phyloP scores from a whole-genome alignment of 140 eudicot species.

The Ambrosia hybrid region DNA sequence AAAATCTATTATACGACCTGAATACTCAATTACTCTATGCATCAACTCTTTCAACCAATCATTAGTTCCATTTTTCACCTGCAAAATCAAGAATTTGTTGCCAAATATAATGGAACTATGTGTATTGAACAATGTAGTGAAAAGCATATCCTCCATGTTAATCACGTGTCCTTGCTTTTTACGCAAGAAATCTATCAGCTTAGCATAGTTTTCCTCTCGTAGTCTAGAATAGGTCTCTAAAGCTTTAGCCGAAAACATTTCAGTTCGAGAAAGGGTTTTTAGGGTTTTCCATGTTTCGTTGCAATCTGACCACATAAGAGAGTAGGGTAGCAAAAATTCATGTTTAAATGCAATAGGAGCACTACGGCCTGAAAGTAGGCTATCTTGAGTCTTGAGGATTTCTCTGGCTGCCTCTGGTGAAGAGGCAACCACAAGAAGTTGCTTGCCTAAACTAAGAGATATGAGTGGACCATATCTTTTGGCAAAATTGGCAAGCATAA shows the following conservation, averaged over 20 bases:
- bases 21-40: background rate
- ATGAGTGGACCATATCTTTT: background rate
- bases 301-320: background rate
- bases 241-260: slow-evolving; percentile 5
- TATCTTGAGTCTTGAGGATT: slow-evolving; percentile 1
- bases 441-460: background rate
- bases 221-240: background rate
- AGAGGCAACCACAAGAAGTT: slow-evolving; percentile 1
- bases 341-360: background rate
- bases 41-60: background rate
- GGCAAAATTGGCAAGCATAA: background rate
- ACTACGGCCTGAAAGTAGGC: background rate
- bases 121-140: background rate
- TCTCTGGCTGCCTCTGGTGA: background rate
- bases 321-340: background rate
- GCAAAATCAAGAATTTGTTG: background rate
- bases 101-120: background rate
- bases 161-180: no score
- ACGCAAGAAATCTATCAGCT: background rate
- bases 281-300: background rate
- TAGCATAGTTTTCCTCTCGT: background rate
- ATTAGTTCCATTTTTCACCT: background rate
- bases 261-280: slow-evolving; percentile 1
- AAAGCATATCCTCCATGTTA: no score
- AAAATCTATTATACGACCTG: background rate